Base-by-base conservation (phyloP, 495 filamentous ascomycete species). In the Xylaria longipes region DNA sequence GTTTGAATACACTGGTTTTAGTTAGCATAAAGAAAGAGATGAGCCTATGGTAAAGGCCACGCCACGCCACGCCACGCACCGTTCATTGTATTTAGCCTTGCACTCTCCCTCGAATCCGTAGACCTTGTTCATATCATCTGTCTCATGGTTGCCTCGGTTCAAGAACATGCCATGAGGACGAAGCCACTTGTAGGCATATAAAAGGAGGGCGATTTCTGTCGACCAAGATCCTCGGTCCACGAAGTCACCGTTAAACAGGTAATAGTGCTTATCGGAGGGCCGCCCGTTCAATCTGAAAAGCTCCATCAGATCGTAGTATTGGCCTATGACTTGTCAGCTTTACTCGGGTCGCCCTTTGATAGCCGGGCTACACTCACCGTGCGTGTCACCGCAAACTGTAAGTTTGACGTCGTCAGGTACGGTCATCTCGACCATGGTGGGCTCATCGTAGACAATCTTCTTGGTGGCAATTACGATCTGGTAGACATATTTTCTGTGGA, bases 31-130 rank as follows among this genome's bases (percentile, higher is more conserved):
- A 41, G 35, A 46, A 15, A 29, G 12, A 4, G 4, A 56, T 43
- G 15, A 9, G 14, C 45, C 17, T 15, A 15, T 56, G 25, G 20
- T 11, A 27, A 17, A 57, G 27, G n/a, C n/a, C n/a, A n/a, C n/a
- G n/a, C n/a, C n/a, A n/a, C n/a, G n/a, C n/a, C n/a, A n/a, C n/a
- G 41, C 48, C 33, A 62, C 79, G 63, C 74, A 85, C 64, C 92
- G 89, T 80, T 99, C 96, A 81, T 91, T 97, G 82, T 99, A 99
- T 83, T 99, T 99, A 70, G 93, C 93, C 79, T 93, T 94, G 83
- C 97, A 98, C 78, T 99, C 96, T 77, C 97, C 96, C 79, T 98
- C 96, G 77, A 99, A 99, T 62, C 96, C 96, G 78, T 99, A 98
- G 33, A 96, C 95, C 79, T 93, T 90, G 85, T 99, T 99, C 96